Conservation (phyloP, 352 stramenopile species). For the Pythium biforme region DNA sequence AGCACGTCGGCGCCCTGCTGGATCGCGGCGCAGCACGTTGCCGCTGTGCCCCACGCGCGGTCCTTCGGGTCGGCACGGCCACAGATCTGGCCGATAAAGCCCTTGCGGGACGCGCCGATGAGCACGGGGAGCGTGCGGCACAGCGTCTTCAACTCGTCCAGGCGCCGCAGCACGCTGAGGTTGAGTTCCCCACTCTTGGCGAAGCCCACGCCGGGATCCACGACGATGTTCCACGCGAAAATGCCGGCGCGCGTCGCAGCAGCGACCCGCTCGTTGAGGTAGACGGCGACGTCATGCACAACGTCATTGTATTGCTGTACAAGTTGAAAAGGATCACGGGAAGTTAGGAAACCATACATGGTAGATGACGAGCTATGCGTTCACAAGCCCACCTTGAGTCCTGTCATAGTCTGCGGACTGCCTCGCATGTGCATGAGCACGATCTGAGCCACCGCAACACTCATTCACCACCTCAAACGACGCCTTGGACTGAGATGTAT, state of each 20-base stretch:
- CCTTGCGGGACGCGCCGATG: slow-evolving; percentile 95
- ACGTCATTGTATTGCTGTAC: slow-evolving; percentile 89
- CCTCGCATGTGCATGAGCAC: slow-evolving; percentile 98
- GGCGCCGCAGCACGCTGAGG: slow-evolving; percentile 85
- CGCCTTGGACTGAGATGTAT: no score
- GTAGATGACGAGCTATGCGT: no score
- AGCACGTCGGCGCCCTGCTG: slow-evolving; percentile 87
- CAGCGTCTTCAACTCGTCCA: slow-evolving; percentile 47
- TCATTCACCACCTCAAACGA: not conserved
- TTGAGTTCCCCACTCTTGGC: slow-evolving; percentile 94
- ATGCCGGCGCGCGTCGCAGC: slow-evolving; percentile 87
- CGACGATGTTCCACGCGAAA: slow-evolving; percentile 92
- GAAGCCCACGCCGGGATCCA: slow-evolving; percentile 98
- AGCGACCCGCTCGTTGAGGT: slow-evolving; percentile 71
- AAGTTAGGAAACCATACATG: no score
- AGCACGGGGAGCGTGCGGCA: slow-evolving; percentile 59
- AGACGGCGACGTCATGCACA: slow-evolving; percentile 80
- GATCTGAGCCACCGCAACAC: slow-evolving; percentile 56
- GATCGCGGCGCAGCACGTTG: slow-evolving; percentile 87
- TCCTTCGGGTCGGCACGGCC: slow-evolving; percentile 79
- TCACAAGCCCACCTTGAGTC: slow-evolving; percentile 58
- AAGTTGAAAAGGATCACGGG: no score
- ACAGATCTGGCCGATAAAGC: slow-evolving; percentile 96
- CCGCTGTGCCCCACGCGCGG: slow-evolving; percentile 91
- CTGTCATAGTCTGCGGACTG: slow-evolving; percentile 95